These are phyloP conservation scores for Cicer bijugum DNA, from an alignment of 306 rosid species.

Conservation along the genomic window DNA sequence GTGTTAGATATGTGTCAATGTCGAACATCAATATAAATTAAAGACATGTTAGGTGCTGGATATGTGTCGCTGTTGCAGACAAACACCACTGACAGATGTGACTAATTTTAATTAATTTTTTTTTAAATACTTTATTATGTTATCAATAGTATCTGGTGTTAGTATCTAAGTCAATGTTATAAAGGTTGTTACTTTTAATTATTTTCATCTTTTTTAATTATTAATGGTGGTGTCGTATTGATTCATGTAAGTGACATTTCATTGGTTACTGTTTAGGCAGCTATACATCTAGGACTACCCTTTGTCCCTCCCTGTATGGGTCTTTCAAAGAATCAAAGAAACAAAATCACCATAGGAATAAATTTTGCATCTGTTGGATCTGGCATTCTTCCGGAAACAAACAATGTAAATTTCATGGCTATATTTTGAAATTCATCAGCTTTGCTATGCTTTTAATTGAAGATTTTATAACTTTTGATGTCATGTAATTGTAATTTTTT, in stretches of 20 bases:
- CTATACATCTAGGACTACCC: conserved; percentile 47
- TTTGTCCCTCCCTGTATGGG: conserved; percentile 48
- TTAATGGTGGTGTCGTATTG: no score
- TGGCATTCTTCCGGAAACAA: conserved; percentile 47
- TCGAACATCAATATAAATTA: no score
- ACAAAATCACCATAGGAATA: conserved; percentile 39
- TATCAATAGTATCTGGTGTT: no score
- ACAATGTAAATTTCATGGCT: conserved; percentile 27
- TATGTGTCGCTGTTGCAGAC: no score
- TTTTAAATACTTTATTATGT: no score
- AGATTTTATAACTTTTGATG: neutral
- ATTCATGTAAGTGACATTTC: neutral
- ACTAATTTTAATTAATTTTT: no score
- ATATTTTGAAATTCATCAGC: neutral
- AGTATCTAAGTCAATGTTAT: no score
- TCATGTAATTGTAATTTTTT: neutral
- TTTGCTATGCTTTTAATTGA: neutral
- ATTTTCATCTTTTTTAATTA: no score
- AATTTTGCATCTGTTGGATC: conserved; percentile 51
- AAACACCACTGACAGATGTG: no score
- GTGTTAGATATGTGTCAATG: no score
- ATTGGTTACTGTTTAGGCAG: conserved; percentile 20
- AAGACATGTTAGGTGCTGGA: no score
- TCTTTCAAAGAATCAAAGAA: conserved; percentile 43
- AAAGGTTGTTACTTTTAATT: no score